A percentile compares a stretch with the other conserved stretches of the same genome.
Conservation (phyloP, 306 rosid genomes). For the Gastrolobium villosum region DNA sequence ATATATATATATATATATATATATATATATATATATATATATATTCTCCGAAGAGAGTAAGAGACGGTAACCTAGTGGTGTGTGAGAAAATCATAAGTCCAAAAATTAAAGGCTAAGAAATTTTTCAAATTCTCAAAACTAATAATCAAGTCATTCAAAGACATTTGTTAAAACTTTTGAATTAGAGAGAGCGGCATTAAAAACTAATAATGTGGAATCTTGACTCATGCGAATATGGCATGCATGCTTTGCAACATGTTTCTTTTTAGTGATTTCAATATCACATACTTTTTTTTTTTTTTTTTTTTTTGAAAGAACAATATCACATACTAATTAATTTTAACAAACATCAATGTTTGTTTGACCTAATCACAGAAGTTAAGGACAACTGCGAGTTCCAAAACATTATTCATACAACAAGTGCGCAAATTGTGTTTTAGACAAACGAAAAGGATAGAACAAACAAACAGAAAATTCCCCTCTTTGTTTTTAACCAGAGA, state of each 20-base stretch:
- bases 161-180: conserved; percentile 18
- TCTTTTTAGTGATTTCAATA: neutral
- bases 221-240: neutral
- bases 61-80: no score
- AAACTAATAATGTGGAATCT: conserved; percentile 6
- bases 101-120: no score
- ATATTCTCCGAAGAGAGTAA: no score
- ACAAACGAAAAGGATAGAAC: neutral
- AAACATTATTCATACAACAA: conserved; percentile 36
- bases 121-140: neutral
- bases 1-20: no score
- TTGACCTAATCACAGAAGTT: conserved; percentile 24
- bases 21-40: no score
- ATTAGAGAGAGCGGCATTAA: neutral
- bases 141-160: neutral
- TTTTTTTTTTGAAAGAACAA: no score
- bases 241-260: conserved; percentile 38
- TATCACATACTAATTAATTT: conserved; percentile 1
- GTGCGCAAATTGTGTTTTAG: conserved; percentile 13
- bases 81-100: no score
- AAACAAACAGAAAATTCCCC: no score
- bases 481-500: neutral
- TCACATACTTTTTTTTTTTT: no score
- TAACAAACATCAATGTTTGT: neutral
- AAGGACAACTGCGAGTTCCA: conserved; percentile 14